Evolutionary conservation across 306 rosid species (phyloP), one percentile per base, ranked within the genome.

Genomic region (Malus sylvestris): DNA sequence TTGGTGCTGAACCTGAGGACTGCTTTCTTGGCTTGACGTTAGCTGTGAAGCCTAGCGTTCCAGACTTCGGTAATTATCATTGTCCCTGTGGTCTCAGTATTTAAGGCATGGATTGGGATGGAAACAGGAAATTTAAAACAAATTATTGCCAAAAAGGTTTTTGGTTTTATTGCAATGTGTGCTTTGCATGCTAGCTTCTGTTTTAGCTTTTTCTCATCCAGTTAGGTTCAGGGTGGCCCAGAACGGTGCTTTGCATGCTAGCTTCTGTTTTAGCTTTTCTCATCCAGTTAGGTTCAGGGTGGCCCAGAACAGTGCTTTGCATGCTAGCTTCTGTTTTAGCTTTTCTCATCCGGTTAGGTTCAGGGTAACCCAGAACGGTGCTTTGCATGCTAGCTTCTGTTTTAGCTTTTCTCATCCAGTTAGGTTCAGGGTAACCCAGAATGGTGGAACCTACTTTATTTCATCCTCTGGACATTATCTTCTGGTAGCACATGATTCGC

Each of bases 21-120:
- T 92, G 96, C 85, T 92, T 92, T 85, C 96, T 92, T 85, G 97
- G 97, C 84, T 83, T 92, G 90, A 84, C 97, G 4, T 81, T 92
- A 79, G 97, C 88, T 81, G 86, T 92, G 79, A 92, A 90, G 74
- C 97, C 97, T 32, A 92, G 96, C 80, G 88, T 81, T 82, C 79
- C 97, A 74, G 77, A 84, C 86, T 81, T 84, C 45, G 91, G 97
- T 92, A 87, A 68, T 75, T 75, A 51, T 63, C 30, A 22, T 66
- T 74, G 40, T 72, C 46, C 70, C 75, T 75, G 61, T 52, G n/a
- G 64, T 51, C 35, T 61, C 69, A 19, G 13, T 64, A 22, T 55
- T 20, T 53, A 40, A 22, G 38, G 53, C 35, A 45, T 46, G 64
- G 30, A 32, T 40, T 3, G 68, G 45, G 68, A 64, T 53, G 63